Evolutionary conservation across 805 yeast species (phyloP), one percentile per base, ranked within the genome.

Genomic region (Saccharomycopsis selenospora): DNA sequence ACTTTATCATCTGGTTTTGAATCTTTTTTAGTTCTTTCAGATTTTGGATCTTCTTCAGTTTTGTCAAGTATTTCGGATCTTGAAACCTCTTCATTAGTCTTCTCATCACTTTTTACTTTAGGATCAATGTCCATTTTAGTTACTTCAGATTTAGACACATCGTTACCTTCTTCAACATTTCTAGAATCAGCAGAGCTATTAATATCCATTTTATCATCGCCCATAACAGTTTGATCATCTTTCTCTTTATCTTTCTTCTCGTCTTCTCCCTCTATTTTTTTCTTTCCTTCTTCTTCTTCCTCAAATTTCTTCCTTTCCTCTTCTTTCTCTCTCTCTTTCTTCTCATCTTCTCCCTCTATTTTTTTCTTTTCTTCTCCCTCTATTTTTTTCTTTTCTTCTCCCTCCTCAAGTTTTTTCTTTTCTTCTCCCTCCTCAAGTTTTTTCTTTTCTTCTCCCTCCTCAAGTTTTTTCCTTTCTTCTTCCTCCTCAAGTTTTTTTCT

Each of bases 311-410:
- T 52, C 20, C 50, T 53, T 20, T 53, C 57, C 29, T 61, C 57
- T 40, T 56, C 59, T 45, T 65, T 57, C 38, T 14, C 38, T 33
- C 5, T 20, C 17, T 60, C 53, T 55, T 61, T 53, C 48, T 59
- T 52, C 58, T 60, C 50, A 42, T 55, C 51, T 51, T 54, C 56
- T 48, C 57, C 58, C 55, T 61, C 53, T 45, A 62, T 55, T 53
- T 65, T 49, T 57, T 65, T 56, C 55, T 62, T 51, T 56, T 66
- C 50, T 56, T 55, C 38, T 59, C 52, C 63, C 55, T 46, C 59
- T 60, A 40, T 59, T 59, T 24, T 59, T 59, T 10, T 54, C 57
- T 8, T 55, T 1, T 36, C 44, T 2, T 28, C 42, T 10, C 28
- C 20, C 4, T 48, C 59, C 30, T 30, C 25, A 2, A 14, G 17